phyloP scores from a whole-genome alignment of 257 asterid genomes.

The Capsicum baccatum region DNA sequence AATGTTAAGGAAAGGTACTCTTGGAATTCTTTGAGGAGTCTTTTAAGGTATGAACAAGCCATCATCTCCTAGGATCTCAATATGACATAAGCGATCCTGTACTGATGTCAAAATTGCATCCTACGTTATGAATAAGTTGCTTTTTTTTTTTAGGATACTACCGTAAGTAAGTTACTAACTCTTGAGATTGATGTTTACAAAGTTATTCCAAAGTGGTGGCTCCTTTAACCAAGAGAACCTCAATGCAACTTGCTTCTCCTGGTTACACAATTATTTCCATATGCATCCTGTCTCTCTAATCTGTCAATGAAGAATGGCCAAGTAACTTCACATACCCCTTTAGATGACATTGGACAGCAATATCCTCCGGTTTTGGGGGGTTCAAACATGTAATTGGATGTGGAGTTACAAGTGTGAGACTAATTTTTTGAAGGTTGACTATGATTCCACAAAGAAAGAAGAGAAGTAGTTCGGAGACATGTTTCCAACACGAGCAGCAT shows the following conservation, averaged over 20 bases:
- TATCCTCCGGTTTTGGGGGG: neutral
- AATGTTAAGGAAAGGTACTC: neutral
- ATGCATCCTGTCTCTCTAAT: neutral
- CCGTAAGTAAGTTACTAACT: neutral
- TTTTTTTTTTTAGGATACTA: neutral
- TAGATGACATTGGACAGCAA: neutral
- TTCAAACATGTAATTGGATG: neutral
- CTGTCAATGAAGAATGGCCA: neutral
- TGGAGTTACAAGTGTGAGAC: neutral
- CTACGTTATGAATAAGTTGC: neutral
- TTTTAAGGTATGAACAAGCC: neutral
- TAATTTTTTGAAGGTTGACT: neutral
- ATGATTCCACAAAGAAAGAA: constrained; percentile 15
- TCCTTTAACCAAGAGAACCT: neutral
- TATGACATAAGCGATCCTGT: constrained; percentile 15
- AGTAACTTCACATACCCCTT: neutral
- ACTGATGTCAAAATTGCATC: neutral
- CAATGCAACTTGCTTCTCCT: neutral
- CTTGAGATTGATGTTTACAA: neutral
- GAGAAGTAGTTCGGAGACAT: neutral
- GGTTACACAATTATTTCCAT: neutral
- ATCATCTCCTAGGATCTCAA: constrained; percentile 16
- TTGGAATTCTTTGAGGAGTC: neutral
- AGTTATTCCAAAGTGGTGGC: neutral
- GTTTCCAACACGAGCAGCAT: neutral